Conservation (phyloP, 1,139 yeast genomes). For the Saccharomycopsis crataegensis region DNA sequence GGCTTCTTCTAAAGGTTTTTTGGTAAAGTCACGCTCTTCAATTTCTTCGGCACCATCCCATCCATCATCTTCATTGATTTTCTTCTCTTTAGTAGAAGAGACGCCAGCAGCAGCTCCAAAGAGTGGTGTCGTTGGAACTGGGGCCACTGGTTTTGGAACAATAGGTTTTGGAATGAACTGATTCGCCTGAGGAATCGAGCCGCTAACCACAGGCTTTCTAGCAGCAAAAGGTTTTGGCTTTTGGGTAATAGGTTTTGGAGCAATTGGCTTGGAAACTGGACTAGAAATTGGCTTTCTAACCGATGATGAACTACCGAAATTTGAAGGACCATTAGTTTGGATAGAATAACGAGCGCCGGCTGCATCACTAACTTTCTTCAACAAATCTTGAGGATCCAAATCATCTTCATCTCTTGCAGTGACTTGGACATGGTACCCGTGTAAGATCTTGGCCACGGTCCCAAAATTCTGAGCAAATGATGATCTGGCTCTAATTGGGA, state of each 20-base stretch:
- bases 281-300: slow-evolving; percentile 39
- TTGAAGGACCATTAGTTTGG: slow-evolving; percentile 32
- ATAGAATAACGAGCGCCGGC: slow-evolving; percentile 93
- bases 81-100: slow-evolving; percentile 7
- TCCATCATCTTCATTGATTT: slow-evolving; percentile 39
- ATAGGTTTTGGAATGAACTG: slow-evolving; percentile 32
- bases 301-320: slow-evolving; percentile 6
- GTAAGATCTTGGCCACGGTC: slow-evolving; percentile 57
- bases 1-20: slow-evolving; percentile 50
- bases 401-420: slow-evolving; percentile 95
- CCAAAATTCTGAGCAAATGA: slow-evolving; percentile 74
- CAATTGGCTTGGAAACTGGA: slow-evolving; percentile 31
- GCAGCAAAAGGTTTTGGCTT: slow-evolving; percentile 21
- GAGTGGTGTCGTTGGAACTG: slow-evolving; percentile 24
- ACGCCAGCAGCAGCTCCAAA: slow-evolving; percentile 3
- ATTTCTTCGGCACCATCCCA: slow-evolving; percentile 59
- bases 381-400: slow-evolving; percentile 67
- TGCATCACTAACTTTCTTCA: slow-evolving; percentile 76
- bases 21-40: slow-evolving; percentile 60
- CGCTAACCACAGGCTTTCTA: slow-evolving; percentile 22
- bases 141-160: slow-evolving; percentile 30
- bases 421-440: slow-evolving; percentile 90
- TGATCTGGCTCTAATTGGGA: slow-evolving; percentile 68
- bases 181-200: slow-evolving; percentile 15
- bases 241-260: slow-evolving; percentile 31